Evolutionary conservation across 1,139 yeast genomes (phyloP).

Genomic region (Blastobotrys petasosporus): DNA sequence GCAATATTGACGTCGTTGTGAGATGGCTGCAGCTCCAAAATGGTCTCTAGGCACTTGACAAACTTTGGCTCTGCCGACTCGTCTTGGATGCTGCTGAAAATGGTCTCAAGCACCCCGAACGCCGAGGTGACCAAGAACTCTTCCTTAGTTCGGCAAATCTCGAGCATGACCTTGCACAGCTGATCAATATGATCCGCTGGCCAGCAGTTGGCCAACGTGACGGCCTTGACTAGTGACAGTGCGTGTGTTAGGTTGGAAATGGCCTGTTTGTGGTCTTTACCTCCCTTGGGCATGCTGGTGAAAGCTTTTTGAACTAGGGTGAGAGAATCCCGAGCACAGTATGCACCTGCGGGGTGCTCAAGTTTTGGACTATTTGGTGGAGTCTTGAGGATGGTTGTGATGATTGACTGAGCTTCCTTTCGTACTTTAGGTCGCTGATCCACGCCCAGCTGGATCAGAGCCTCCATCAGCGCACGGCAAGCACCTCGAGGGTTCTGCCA

Average conservation of each 20-base stretch:
- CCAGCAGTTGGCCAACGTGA: conserved; percentile 76
- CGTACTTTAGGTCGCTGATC: conserved; percentile 95
- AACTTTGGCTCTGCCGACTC: conserved; percentile 53
- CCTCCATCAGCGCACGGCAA: conserved; percentile 37
- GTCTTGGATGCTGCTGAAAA: conserved; percentile 70
- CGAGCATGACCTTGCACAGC: conserved; percentile 69
- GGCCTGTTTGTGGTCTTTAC: conserved; percentile 22
- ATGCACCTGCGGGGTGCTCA: conserved; percentile 66
- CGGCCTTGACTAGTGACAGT: conserved; percentile 63
- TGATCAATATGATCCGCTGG: conserved; percentile 63
- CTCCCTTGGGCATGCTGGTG: conserved; percentile 30
- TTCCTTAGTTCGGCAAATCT: conserved; percentile 75
- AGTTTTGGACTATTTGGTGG: conserved; percentile 82
- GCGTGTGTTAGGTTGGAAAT: conserved; percentile 59
- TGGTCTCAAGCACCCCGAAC: conserved; percentile 77
- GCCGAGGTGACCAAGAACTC: conserved; percentile 77
- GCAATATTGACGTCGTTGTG: conserved; percentile 77
- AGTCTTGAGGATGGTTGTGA: conserved; percentile 51
- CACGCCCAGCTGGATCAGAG: conserved; percentile 69
- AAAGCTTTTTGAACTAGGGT: conserved; percentile 44
- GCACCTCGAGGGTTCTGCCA: conserved; percentile 47
- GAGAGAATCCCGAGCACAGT: conserved; percentile 66
- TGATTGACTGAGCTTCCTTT: conserved; percentile 89
- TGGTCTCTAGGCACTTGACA: conserved; percentile 56
- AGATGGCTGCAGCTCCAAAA: conserved; percentile 77